Evolutionary conservation across 768 basidiomycete species (phyloP).

Genomic region (Filobasidium floriforme): DNA sequence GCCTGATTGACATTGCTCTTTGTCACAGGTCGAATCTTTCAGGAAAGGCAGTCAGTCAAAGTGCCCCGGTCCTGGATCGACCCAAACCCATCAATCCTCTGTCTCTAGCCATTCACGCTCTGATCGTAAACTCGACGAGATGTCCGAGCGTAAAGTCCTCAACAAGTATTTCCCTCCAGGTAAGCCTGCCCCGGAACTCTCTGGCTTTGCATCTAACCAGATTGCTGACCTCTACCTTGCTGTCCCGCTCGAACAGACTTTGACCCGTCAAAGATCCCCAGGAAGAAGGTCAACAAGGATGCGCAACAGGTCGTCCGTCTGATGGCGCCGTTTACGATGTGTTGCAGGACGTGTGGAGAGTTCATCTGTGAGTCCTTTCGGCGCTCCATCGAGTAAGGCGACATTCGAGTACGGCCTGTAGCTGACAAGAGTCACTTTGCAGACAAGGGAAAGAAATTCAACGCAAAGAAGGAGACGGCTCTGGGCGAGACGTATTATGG

Average conservation of each 20-base stretch:
- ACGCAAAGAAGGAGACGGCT: constrained; percentile 96
- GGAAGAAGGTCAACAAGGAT: constrained; percentile 82
- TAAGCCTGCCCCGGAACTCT: constrained; percentile 8
- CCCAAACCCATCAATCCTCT: too few species aligned
- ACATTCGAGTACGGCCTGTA: not conserved
- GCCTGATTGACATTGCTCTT: too few species aligned
- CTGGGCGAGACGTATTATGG: constrained; percentile 96
- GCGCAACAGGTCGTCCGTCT: constrained; percentile 95
- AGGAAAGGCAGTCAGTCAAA: too few species aligned
- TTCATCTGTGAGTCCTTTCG: constrained; percentile 56
- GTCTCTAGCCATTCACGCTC: too few species aligned
- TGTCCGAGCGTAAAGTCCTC: constrained; percentile 26
- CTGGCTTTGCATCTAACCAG: not conserved
- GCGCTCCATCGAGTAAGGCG: not conserved
- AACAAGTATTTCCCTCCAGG: constrained; percentile 27
- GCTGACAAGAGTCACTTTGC: not conserved
- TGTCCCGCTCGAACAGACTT: constrained; percentile 15
- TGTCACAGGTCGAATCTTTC: too few species aligned
- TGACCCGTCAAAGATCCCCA: constrained; percentile 62
- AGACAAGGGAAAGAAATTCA: constrained; percentile 99
- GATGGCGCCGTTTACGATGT: constrained; percentile 99
- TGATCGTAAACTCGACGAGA: not conserved
- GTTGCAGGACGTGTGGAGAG: constrained; percentile 80
- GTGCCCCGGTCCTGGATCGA: too few species aligned
- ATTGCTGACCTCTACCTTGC: not conserved